These are phyloP conservation scores for Dactylellina haptotyla DNA, from an alignment of 2,329 filamentous ascomycete species.

Conservation along the genomic window DNA sequence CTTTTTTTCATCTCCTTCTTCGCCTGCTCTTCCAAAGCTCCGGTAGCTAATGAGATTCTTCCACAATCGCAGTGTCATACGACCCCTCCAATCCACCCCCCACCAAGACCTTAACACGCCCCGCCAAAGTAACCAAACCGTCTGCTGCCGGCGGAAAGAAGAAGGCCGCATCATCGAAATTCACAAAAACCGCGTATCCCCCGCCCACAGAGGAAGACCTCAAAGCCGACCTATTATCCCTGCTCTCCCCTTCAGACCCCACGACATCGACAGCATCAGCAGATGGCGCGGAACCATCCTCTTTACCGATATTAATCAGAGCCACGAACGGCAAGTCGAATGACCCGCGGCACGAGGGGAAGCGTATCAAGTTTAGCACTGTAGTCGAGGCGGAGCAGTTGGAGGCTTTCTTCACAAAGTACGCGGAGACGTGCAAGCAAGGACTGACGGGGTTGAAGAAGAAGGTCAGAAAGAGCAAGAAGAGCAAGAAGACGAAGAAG, in stretches of 20 bases:
- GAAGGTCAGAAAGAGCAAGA: conserved; percentile 86
- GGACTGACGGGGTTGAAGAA: conserved; percentile 93
- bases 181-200: conserved; percentile 58
- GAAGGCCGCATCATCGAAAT: conserved; percentile 58
- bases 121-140: conserved; percentile 57
- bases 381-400: conserved; percentile 79
- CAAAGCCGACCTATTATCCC: conserved; percentile 69
- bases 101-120: conserved; percentile 55
- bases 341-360: conserved; percentile 64
- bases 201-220: conserved; percentile 65
- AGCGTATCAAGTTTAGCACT: conserved; percentile 82
- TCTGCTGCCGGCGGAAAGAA: conserved; percentile 57
- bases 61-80: conserved; percentile 19
- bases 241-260: conserved; percentile 24
- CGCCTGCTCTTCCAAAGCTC: too few relatives aligned
- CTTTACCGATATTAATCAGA: conserved; percentile 76
- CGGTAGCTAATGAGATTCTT: neutral
- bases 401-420: conserved; percentile 81
- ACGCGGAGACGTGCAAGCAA: conserved; percentile 89
- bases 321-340: conserved; percentile 80
- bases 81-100: conserved; percentile 51
- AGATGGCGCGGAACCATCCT: neutral
- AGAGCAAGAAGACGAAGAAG: conserved; percentile 80
- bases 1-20: too few relatives aligned
- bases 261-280: conserved; percentile 4